phyloP scores from a whole-genome alignment of 495 filamentous ascomycete species.

The Pseudotulostoma volvatum region DNA sequence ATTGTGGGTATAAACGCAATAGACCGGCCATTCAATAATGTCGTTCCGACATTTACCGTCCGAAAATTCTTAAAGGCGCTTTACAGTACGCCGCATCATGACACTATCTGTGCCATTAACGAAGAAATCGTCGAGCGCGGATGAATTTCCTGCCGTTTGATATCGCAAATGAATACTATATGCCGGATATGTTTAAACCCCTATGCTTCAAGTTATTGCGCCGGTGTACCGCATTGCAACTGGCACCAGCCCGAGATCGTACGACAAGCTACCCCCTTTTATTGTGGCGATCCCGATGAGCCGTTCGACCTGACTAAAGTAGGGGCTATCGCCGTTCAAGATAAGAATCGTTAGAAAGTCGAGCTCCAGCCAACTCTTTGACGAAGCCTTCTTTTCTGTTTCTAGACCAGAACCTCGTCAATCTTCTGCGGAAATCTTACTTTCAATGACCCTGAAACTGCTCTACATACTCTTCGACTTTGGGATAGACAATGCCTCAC shows the following conservation, averaged over 20 bases:
- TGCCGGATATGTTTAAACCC: neutral
- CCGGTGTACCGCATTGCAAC: neutral
- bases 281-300: neutral
- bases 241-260: neutral
- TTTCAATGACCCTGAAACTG: neutral
- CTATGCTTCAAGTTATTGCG: neutral
- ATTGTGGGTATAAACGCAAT: neutral
- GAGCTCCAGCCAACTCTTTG: neutral
- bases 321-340: neutral
- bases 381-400: neutral
- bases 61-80: neutral
- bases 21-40: neutral
- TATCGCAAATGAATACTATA: neutral
- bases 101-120: neutral
- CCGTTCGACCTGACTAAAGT: conserved; percentile 1
- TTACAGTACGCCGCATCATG: neutral
- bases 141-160: conserved; percentile 1
- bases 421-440: neutral
- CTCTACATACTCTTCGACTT: neutral
- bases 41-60: neutral
- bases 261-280: conserved; percentile 1
- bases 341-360: neutral
- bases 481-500: neutral
- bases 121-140: neutral
- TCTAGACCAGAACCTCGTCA: neutral